Conservation (phyloP, 1,139 yeast species). For the Lodderomyces metapsilosis region DNA sequence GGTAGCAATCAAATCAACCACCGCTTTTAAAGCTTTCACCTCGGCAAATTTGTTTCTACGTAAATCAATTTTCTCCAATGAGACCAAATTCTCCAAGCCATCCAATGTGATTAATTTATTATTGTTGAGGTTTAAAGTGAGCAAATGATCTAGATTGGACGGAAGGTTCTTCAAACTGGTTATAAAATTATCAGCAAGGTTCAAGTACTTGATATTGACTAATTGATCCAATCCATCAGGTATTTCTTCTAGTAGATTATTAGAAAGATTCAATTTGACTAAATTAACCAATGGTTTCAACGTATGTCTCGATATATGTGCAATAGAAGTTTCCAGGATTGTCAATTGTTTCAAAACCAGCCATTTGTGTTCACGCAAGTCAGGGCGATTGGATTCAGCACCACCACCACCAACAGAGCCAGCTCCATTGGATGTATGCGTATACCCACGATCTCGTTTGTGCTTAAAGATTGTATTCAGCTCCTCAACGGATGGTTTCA, state of each 20-base stretch:
- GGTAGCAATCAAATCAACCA: slow-evolving; percentile 36
- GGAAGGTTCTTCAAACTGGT: slow-evolving; percentile 42
- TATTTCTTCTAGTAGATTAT: slow-evolving; percentile 47
- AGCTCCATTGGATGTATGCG: slow-evolving; percentile 19
- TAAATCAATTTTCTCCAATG: slow-evolving; percentile 56
- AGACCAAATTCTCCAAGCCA: slow-evolving; percentile 47
- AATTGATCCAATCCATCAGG: slow-evolving; percentile 56
- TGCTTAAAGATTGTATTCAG: slow-evolving; percentile 22
- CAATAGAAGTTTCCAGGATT: slow-evolving; percentile 54
- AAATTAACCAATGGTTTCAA: slow-evolving; percentile 51
- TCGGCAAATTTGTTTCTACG: slow-evolving; percentile 43
- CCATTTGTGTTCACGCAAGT: slow-evolving; percentile 44
- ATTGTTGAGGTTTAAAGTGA: slow-evolving; percentile 55
- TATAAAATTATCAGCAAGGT: slow-evolving; percentile 55
- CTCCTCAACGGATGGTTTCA: slow-evolving; percentile 7
- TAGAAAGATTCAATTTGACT: slow-evolving; percentile 58
- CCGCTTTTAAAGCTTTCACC: slow-evolving; percentile 31
- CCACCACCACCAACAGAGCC: slow-evolving; percentile 18
- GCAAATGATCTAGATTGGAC: slow-evolving; percentile 36
- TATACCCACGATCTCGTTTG: slow-evolving; percentile 26
- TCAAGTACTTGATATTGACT: slow-evolving; percentile 49
- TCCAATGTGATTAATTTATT: slow-evolving; percentile 46
- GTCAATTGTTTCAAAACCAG: slow-evolving; percentile 54
- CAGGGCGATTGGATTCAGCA: background rate
- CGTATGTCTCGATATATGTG: slow-evolving; percentile 41